phyloP scores from a whole-genome alignment of 768 basidiomycete species.

The Suillus occidentalis region DNA sequence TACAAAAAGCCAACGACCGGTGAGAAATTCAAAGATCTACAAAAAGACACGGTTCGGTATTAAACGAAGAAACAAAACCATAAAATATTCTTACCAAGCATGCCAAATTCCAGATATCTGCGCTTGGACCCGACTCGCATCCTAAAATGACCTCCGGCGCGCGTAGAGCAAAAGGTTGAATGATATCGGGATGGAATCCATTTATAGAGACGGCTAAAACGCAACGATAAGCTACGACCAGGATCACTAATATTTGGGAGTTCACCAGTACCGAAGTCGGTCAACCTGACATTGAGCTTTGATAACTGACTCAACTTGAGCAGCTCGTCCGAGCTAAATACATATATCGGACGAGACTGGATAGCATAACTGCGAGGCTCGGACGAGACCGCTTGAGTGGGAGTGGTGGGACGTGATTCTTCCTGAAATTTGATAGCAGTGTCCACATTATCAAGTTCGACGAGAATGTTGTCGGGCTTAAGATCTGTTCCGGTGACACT shows the following conservation, averaged over 20 bases:
- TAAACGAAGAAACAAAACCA: background rate
- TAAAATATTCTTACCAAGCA: constrained; percentile 19
- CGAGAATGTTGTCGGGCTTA: constrained; percentile 21
- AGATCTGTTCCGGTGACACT: constrained; percentile 16
- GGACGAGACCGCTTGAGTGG: constrained; percentile 3
- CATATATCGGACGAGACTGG: constrained; percentile 21
- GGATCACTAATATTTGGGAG: too few relatives aligned
- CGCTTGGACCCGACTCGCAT: constrained; percentile 16
- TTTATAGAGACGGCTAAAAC: background rate
- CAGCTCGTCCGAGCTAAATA: constrained; percentile 26
- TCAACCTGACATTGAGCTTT: constrained; percentile 18
- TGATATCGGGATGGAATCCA: background rate
- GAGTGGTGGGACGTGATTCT: too few relatives aligned
- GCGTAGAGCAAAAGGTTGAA: constrained; percentile 20
- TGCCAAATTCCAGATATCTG: constrained; percentile 30
- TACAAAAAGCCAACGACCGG: too few relatives aligned
- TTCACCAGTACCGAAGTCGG: constrained; percentile 22
- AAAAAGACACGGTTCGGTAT: too few relatives aligned
- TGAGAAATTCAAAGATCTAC: too few relatives aligned
- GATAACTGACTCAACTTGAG: constrained; percentile 13
- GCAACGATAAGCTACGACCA: background rate
- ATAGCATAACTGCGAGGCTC: constrained; percentile 11
- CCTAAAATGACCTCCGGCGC: constrained; percentile 29
- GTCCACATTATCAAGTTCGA: constrained; percentile 9
- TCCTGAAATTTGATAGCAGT: constrained; percentile 6